Percentiles rank a stretch among this genome's conserved stretches.
Conservation (phyloP, 2,329 filamentous ascomycete genomes). For the Plenodomus lindquistii region DNA sequence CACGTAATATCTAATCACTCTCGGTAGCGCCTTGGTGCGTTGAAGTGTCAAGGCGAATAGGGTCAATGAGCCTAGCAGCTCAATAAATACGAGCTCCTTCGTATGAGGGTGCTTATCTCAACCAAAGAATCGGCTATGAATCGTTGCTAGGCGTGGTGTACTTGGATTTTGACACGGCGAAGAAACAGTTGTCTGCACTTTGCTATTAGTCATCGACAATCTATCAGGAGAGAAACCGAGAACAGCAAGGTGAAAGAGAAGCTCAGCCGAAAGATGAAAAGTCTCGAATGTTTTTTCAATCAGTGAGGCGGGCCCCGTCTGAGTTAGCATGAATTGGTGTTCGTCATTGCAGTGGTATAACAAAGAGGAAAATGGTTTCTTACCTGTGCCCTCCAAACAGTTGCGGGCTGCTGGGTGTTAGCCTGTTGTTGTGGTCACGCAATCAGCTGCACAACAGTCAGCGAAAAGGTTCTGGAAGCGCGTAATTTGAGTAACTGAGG, state of each 20-base stretch:
- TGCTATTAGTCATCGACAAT: conserved; percentile 8
- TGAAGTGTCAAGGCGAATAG: too few species aligned
- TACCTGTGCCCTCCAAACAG: conserved; percentile 5
- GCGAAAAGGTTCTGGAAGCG: conserved; percentile 1
- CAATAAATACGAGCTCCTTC: too few species aligned
- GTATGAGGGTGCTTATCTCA: too few species aligned
- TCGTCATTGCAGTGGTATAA: conserved; percentile 35
- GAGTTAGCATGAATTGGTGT: conserved; percentile 46
- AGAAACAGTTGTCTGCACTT: too few species aligned
- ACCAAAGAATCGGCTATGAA: too few species aligned
- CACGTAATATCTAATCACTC: too few species aligned
- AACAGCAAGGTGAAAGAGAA: conserved; percentile 1
- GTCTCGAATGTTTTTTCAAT: conserved; percentile 39
- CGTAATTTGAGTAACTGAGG: conserved; percentile 1
- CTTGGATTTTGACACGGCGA: not conserved
- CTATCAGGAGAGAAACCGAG: not conserved
- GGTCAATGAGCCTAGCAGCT: too few species aligned
- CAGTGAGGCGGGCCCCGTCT: conserved; percentile 40
- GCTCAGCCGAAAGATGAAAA: conserved; percentile 49
- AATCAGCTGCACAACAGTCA: conserved; percentile 18
- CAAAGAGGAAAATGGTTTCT: conserved; percentile 8
- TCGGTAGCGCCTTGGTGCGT: too few species aligned
- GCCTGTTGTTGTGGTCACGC: not conserved
- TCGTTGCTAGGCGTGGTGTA: too few species aligned
- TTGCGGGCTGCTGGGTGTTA: not conserved